Evolutionary conservation across 805 yeast species (phyloP).

Genomic region (Ogataea nonfermentans): DNA sequence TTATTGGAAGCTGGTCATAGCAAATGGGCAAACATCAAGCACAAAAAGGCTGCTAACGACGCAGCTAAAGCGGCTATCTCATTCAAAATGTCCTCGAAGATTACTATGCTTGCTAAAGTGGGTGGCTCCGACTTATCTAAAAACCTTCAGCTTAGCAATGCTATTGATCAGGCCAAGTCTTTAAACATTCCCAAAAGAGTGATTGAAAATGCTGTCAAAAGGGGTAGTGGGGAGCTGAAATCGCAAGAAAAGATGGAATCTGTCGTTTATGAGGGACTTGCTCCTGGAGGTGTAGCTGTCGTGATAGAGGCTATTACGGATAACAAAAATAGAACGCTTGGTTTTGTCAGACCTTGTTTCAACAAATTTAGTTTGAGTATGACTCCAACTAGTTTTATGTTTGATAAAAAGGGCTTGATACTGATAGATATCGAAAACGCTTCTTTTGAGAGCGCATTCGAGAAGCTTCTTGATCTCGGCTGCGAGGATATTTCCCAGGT

Average conservation of each 20-base stretch:
- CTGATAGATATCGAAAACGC: constrained; percentile 42
- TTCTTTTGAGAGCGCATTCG: constrained; percentile 65
- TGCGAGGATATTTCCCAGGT: constrained; percentile 62
- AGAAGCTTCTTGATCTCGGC: constrained; percentile 71
- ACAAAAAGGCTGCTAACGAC: constrained; percentile 91
- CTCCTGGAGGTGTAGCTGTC: constrained; percentile 88
- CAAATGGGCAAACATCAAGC: constrained; percentile 94
- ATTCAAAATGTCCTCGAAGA: constrained; percentile 67
- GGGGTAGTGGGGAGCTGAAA: constrained; percentile 71
- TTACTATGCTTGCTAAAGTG: constrained; percentile 72
- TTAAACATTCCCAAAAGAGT: constrained; percentile 79
- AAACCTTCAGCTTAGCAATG: constrained; percentile 62
- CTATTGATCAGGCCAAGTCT: constrained; percentile 75
- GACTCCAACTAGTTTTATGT: constrained; percentile 76
- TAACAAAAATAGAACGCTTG: constrained; percentile 79
- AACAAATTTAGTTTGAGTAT: constrained; percentile 60
- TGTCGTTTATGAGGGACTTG: constrained; percentile 82
- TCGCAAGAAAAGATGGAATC: constrained; percentile 45
- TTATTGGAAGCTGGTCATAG: constrained; percentile 70
- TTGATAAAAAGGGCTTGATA: constrained; percentile 75
- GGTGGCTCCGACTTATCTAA: constrained; percentile 64
- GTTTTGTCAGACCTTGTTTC: constrained; percentile 71
- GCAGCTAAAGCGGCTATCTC: constrained; percentile 68
- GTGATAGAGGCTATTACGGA: constrained; percentile 87
- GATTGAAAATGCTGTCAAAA: constrained; percentile 80